These are phyloP conservation scores for Aspergillus ellipticus DNA, from an alignment of 495 filamentous ascomycete species.

Conservation along the genomic window DNA sequence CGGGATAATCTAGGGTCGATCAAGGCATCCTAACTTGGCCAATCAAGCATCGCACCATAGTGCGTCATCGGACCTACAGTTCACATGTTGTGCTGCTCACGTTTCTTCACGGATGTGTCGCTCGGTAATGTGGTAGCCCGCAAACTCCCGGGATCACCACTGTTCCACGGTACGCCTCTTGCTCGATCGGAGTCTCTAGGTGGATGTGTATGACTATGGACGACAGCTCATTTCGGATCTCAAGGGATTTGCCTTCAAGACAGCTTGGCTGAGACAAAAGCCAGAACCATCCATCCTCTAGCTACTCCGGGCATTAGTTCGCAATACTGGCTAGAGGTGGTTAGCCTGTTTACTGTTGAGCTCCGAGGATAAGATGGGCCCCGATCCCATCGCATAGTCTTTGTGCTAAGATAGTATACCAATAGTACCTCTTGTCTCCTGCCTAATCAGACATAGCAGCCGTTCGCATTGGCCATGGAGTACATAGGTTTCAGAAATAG, in stretches of 20 bases:
- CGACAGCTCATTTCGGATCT: not conserved
- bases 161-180: not conserved
- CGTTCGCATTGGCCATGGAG: not conserved
- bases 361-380: not conserved
- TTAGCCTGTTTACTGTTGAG: not conserved
- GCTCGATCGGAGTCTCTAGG: not conserved
- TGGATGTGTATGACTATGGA: not conserved
- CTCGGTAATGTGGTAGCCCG: not conserved
- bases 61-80: not conserved
- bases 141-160: not conserved
- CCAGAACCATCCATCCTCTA: not conserved
- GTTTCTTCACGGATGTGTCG: not conserved
- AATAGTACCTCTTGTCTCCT: not conserved
- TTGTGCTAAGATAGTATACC: not conserved
- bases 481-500: slow-evolving; percentile 1
- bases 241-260: not conserved
- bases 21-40: not conserved
- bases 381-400: not conserved
- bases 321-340: not conserved
- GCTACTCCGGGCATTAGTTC: not conserved
- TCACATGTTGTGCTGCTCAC: not conserved
- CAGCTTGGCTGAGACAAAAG: not conserved
- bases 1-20: not conserved
- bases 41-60: not conserved
- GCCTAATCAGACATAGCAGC: not conserved